Base-by-base conservation (phyloP, 495 filamentous ascomycete species). In the Glonium stellatum region DNA sequence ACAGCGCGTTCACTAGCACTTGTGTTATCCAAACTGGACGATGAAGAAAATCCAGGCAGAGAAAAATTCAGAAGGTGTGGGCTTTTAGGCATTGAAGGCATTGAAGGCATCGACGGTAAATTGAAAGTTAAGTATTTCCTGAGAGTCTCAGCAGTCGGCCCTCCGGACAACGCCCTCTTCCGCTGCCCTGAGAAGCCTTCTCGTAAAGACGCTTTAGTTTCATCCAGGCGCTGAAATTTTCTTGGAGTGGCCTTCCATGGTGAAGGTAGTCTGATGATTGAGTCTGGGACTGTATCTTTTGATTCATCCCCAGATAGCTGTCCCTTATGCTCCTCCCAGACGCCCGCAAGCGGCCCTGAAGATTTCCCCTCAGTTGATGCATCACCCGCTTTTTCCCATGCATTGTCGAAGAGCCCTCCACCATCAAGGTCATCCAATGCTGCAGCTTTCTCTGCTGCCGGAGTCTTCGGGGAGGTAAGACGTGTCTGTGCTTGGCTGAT, bases 401-500 rank as follows among this genome's bases (percentile, higher is more conserved):
- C 51, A 39, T 36, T 52, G 21, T 65, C 64, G 46, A 66, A 68
- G 35, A 63, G 36, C 34, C 61, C 67, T 4, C 79, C 78, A 13
- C 76, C 79, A 47, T 80, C 83, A 0, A 71, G 53, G 36, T 69
- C 80, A 13, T 87, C 83, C 75, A 96, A 75, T 0, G 82, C 82
- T 0, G 84, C 82, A 35, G 74, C 82, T 74, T 88, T 92, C 69
- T 95, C 90, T 39, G 84, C 82, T 10, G 85, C 83, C 1, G 89
- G 85, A 0, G 87, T 92, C 47, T 77, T 78, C 13, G 87, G 81
- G 19, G 84, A 82, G 34, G 84, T 85, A 59, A 95, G 77, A 44
- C 85, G 80, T 51, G 83, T 87, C 42, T 92, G 90, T 15, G 78
- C 74, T 15, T 79, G 80, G 64, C 88, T 82, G 57, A 96, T 87